Evolutionary conservation across 805 yeast genomes (phyloP).

Genomic region (Saturnispora gosingensis): DNA sequence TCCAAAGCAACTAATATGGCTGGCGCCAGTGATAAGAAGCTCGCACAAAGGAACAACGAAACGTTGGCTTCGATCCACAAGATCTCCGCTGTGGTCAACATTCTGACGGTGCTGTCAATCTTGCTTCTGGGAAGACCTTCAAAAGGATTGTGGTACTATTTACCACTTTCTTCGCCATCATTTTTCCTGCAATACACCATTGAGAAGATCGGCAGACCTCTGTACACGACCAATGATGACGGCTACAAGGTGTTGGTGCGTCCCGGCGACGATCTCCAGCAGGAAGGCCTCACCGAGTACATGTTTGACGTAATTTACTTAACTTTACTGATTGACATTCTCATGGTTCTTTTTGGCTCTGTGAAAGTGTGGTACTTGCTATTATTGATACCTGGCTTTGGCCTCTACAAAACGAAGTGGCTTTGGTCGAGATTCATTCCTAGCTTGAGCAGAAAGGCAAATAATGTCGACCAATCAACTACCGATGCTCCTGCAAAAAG

Average conservation of each 20-base stretch:
- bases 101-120: slow-evolving; percentile 30
- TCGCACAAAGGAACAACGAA: slow-evolving; percentile 25
- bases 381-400: slow-evolving; percentile 43
- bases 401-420: slow-evolving; percentile 37
- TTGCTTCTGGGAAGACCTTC: slow-evolving; percentile 37
- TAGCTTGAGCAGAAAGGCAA: neutral
- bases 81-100: slow-evolving; percentile 32
- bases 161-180: slow-evolving; percentile 35
- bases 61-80: slow-evolving; percentile 26
- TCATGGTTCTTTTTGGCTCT: slow-evolving; percentile 45
- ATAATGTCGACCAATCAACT: slow-evolving; percentile 3
- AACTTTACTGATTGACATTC: slow-evolving; percentile 48
- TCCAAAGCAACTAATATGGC: slow-evolving; percentile 23
- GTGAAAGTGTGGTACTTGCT: slow-evolving; percentile 53
- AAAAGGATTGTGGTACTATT: slow-evolving; percentile 32
- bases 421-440: slow-evolving; percentile 17
- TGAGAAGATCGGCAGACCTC: slow-evolving; percentile 56
- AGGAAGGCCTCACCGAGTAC: slow-evolving; percentile 61
- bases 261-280: slow-evolving; percentile 55
- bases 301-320: slow-evolving; percentile 61
- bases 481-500: slow-evolving; percentile 19
- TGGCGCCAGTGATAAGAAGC: slow-evolving; percentile 32
- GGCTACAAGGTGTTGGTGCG: slow-evolving; percentile 33
- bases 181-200: slow-evolving; percentile 39
- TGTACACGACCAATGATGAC: slow-evolving; percentile 29